These are phyloP conservation scores for Sporothrix humicola DNA, from an alignment of 2,329 filamentous ascomycete species.

Conservation along the genomic window DNA sequence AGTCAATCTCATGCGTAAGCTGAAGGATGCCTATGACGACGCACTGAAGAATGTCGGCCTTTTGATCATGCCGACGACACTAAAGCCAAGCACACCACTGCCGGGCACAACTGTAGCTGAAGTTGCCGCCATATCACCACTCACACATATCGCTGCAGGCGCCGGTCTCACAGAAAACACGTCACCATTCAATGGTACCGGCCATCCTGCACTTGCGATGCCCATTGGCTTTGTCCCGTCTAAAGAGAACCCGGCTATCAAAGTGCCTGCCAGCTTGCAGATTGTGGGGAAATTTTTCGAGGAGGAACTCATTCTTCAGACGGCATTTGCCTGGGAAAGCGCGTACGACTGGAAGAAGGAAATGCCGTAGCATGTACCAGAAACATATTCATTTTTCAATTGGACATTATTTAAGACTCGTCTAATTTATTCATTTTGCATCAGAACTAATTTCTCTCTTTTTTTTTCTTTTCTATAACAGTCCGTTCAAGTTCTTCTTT, in stretches of 20 bases:
- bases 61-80: not conserved
- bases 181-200: constrained; percentile 6
- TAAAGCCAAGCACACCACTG: constrained; percentile 1
- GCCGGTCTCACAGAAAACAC: not conserved
- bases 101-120: not conserved
- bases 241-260: not conserved
- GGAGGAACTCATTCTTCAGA: not conserved
- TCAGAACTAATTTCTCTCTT: no score
- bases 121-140: not conserved
- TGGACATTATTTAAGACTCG: no score
- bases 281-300: constrained; percentile 1
- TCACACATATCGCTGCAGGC: not conserved
- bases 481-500: no score
- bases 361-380: not conserved
- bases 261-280: not conserved
- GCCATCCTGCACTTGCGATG: constrained; percentile 1
- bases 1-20: constrained; percentile 7
- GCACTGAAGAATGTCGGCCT: not conserved
- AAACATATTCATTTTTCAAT: no score
- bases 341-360: not conserved
- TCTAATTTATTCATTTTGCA: no score
- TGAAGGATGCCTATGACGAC: not conserved
- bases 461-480: no score
- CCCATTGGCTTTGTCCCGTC: constrained; percentile 1
- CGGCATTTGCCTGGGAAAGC: not conserved